phyloP scores from a whole-genome alignment of 352 stramenopile species.

The Pythium biforme region DNA sequence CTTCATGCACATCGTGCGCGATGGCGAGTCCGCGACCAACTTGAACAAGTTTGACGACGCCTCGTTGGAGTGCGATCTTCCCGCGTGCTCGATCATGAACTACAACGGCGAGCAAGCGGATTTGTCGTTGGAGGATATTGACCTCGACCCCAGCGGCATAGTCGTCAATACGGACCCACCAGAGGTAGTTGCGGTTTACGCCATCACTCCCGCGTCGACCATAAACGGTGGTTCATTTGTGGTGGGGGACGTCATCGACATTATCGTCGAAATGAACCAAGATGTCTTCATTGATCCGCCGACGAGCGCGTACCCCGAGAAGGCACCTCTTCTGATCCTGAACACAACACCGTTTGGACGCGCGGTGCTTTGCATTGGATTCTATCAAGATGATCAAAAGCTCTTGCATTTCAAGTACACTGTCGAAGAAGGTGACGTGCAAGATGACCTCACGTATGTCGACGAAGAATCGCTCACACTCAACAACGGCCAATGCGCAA shows the following conservation, averaged over 20 bases:
- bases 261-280: conserved; percentile 72
- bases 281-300: conserved; percentile 80
- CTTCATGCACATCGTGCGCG: conserved; percentile 73
- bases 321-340: conserved; percentile 66
- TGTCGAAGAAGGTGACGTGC: conserved; percentile 53
- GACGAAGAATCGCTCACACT: conserved; percentile 58
- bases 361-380: conserved; percentile 57
- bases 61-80: conserved; percentile 43
- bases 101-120: conserved; percentile 51
- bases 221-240: conserved; percentile 73
- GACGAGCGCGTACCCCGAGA: conserved; percentile 64
- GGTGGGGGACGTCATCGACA: conserved; percentile 75
- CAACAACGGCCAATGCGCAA: conserved; percentile 72
- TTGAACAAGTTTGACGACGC: conserved; percentile 63
- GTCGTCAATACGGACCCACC: conserved; percentile 58
- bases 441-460: conserved; percentile 56
- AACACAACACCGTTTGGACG: conserved; percentile 49
- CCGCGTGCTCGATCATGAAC: conserved; percentile 59
- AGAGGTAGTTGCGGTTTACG: conserved; percentile 59
- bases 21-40: conserved; percentile 36
- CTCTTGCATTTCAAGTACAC: conserved; percentile 73
- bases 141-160: conserved; percentile 47
- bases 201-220: conserved; percentile 42
- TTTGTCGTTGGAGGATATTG: conserved; percentile 42
- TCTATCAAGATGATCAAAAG: conserved; percentile 49